phyloP scores from a whole-genome alignment of 116 monocot species.

The Trichopus zeylanicus region DNA sequence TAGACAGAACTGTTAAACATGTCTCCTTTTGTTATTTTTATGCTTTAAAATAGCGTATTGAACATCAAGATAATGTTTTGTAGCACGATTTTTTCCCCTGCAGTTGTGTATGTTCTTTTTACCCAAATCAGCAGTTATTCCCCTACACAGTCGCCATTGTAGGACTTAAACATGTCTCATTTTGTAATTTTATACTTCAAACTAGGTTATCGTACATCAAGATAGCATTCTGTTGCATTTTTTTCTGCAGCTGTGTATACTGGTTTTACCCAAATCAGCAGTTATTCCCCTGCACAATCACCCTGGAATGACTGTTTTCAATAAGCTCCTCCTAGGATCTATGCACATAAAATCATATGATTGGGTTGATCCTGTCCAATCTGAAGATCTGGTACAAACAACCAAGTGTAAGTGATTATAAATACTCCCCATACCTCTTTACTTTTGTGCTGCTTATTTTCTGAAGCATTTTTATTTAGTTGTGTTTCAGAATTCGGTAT shows the following conservation, averaged over 20 bases:
- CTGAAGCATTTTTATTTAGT: no score
- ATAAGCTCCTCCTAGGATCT: conserved; percentile 59
- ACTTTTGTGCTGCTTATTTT: neutral
- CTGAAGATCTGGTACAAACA: conserved; percentile 10
- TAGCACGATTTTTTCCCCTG: neutral
- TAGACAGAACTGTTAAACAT: neutral
- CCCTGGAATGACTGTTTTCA: conserved; percentile 82
- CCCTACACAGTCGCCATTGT: conserved; percentile 71
- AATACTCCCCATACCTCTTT: neutral
- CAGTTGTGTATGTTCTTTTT: conserved; percentile 74
- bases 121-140: conserved; percentile 54
- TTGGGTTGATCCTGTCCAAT: conserved; percentile 31
- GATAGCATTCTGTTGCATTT: neutral
- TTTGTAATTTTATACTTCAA: no score
- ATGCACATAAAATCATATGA: conserved; percentile 77
- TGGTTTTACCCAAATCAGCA: conserved; percentile 50
- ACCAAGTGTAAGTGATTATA: conserved; percentile 26
- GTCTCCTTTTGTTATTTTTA: neutral
- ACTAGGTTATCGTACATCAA: no score
- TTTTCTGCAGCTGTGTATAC: conserved; percentile 50
- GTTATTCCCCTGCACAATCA: conserved; percentile 83
- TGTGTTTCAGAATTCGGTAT: no score
- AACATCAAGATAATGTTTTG: neutral
- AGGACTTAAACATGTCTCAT: no score
- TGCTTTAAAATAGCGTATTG: no score